A percentile compares a stretch with the other conserved stretches of the same genome.
These are phyloP conservation scores for Pisolithus tinctorius DNA, from an alignment of 768 basidiomycete species.

Conservation along the genomic window DNA sequence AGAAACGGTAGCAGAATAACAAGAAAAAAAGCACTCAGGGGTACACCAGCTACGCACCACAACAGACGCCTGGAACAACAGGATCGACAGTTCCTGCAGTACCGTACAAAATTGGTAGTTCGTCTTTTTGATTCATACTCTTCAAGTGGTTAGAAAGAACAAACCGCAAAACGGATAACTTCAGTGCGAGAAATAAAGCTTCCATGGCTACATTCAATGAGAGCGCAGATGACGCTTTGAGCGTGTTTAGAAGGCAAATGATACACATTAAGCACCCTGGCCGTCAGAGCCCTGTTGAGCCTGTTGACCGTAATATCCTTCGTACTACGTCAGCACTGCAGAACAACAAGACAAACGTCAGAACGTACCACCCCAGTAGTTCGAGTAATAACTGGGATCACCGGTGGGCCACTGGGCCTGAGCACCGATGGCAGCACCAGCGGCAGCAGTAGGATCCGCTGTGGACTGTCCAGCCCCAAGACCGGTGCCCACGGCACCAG, in stretches of 20 bases:
- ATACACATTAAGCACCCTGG: conserved; percentile 26
- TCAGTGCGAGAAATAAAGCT: conserved; percentile 12
- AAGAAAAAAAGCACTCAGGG: conserved; percentile 5
- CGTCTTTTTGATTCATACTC: conserved; percentile 26
- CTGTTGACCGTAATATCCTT: conserved; percentile 82
- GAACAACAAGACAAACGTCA: conserved; percentile 6
- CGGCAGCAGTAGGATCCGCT: conserved; percentile 45
- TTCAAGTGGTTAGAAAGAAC: conserved; percentile 19
- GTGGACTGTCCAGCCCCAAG: conserved; percentile 52
- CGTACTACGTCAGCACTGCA: conserved; percentile 5
- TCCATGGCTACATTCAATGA: conserved; percentile 29
- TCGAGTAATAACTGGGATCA: conserved; percentile 73
- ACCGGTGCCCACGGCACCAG: conserved; percentile 47
- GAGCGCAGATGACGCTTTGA: conserved; percentile 17
- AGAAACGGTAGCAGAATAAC: conserved; percentile 14
- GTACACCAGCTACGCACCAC: conserved; percentile 7
- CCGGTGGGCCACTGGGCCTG: conserved; percentile 75
- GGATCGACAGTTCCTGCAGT: conserved; percentile 24
- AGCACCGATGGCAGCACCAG: conserved; percentile 42
- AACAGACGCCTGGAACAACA: conserved; percentile 19
- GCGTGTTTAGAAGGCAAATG: conserved; percentile 18
- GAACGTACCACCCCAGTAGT: conserved; percentile 75
- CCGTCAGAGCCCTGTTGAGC: conserved; percentile 56
- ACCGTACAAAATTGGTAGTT: conserved; percentile 30
- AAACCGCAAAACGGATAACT: conserved; percentile 14